A percentile compares a stretch with the other conserved stretches of the same genome.
These are phyloP conservation scores for Arbutus unedo DNA, from an alignment of 148 eudicot species.

Conservation along the genomic window DNA sequence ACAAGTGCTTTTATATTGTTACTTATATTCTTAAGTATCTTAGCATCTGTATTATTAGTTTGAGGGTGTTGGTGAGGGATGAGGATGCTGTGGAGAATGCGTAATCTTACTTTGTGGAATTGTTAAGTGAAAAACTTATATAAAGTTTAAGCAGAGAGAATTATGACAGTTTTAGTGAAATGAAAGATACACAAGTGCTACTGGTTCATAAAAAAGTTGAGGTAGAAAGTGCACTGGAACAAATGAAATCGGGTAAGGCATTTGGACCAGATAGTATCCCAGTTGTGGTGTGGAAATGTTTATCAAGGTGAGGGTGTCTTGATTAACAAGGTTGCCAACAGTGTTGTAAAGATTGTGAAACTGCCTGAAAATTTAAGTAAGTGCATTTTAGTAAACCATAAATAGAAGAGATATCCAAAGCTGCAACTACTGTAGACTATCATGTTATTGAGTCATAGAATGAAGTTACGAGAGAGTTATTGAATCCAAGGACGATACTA, in stretches of 20 bases:
- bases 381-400: not conserved
- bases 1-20: not conserved
- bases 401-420: not conserved
- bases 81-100: not conserved
- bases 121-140: not conserved
- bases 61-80: not conserved
- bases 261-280: not conserved
- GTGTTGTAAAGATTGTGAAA: not conserved
- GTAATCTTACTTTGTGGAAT: not conserved
- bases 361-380: not conserved
- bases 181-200: too few species aligned
- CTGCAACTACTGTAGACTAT: not conserved
- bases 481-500: not conserved
- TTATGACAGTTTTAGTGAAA: not conserved
- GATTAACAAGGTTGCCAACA: not conserved
- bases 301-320: not conserved
- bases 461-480: not conserved
- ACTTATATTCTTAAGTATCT: not conserved
- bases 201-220: not conserved
- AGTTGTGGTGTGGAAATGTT: not conserved
- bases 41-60: not conserved
- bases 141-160: not conserved
- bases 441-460: not conserved
- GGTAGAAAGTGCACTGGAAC: not conserved
- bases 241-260: not conserved